A percentile compares a stretch with the other conserved stretches of the same genome.
Evolutionary conservation across 1,284 basidiomycete genomes (phyloP).

Genomic region (Ceratobasidium sp.): DNA sequence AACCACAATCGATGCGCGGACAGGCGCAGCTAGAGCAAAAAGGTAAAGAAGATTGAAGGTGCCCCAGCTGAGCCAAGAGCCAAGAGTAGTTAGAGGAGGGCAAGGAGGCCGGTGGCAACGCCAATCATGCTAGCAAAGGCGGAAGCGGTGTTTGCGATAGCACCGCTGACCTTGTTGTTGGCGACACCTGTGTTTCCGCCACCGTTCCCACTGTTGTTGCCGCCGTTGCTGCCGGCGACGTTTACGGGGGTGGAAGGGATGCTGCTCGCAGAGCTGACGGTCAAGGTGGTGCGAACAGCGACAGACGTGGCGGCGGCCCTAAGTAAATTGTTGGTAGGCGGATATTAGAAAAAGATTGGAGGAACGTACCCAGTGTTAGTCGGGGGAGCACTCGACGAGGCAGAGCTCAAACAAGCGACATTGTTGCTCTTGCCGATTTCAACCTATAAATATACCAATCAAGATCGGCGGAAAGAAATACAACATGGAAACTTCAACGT

Average conservation of each 20-base stretch:
- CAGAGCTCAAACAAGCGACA: constrained; percentile 28
- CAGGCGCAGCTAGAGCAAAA: constrained; percentile 22
- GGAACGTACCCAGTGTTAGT: background rate
- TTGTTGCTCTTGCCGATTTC: constrained; percentile 25
- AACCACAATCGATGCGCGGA: constrained; percentile 13
- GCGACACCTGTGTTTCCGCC: background rate
- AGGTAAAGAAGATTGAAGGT: background rate
- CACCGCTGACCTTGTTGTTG: constrained; percentile 3
- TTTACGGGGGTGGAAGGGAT: constrained; percentile 18
- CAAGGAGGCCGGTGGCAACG: constrained; percentile 23
- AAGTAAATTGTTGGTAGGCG: background rate
- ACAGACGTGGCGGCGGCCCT: constrained; percentile 3
- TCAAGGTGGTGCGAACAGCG: constrained; percentile 10
- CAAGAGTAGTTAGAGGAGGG: constrained; percentile 1
- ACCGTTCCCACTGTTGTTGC: background rate
- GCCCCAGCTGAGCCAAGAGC: constrained; percentile 4
- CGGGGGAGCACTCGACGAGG: background rate
- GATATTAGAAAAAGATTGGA: background rate
- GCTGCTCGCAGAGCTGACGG: background rate
- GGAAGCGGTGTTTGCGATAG: constrained; percentile 6
- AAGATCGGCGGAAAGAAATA: background rate
- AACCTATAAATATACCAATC: constrained; percentile 9
- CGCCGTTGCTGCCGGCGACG: constrained; percentile 1
- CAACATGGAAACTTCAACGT: background rate
- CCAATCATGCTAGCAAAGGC: constrained; percentile 15